A percentile compares a stretch with the other conserved stretches of the same genome.
These are phyloP conservation scores for Tulasnella sp. DNA, from an alignment of 768 basidiomycete species.

Conservation along the genomic window DNA sequence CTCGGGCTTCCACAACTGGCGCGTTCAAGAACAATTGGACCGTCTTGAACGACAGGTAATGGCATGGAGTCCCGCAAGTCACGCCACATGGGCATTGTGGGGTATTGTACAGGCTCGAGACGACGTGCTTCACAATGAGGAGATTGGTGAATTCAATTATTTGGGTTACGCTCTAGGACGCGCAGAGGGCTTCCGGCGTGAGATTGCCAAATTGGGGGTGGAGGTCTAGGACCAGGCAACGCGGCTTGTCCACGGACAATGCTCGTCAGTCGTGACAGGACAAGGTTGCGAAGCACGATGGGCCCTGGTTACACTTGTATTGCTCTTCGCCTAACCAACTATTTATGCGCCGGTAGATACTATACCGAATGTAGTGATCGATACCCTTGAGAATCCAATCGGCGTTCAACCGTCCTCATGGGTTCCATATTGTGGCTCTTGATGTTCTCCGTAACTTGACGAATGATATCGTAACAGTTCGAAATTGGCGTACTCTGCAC, in stretches of 20 bases:
- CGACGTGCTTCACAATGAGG: slow-evolving; percentile 43
- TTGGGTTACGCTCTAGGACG: slow-evolving; percentile 53
- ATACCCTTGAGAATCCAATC: too few relatives aligned
- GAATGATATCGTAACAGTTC: not conserved
- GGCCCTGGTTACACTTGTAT: not conserved
- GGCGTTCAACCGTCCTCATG: too few relatives aligned
- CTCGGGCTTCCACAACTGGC: slow-evolving; percentile 19
- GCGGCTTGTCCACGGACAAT: not conserved
- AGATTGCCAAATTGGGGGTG: slow-evolving; percentile 24
- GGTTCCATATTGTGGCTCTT: too few relatives aligned
- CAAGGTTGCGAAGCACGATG: not conserved
- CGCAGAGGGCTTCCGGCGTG: slow-evolving; percentile 31
- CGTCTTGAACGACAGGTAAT: slow-evolving; percentile 66
- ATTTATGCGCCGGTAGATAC: too few relatives aligned
- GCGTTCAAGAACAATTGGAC: slow-evolving; percentile 36
- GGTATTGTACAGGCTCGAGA: slow-evolving; percentile 82
- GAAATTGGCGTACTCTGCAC: slow-evolving; percentile 17
- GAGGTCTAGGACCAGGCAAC: not conserved
- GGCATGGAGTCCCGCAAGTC: slow-evolving; percentile 81
- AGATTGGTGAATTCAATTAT: slow-evolving; percentile 69
- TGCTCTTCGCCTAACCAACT: not conserved
- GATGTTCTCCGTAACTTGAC: too few relatives aligned
- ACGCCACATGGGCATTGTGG: slow-evolving; percentile 93
- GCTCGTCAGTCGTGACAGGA: not conserved
- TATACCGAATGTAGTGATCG: too few relatives aligned